A percentile compares a stretch with the other conserved stretches of the same genome.
These are phyloP conservation scores for Pterula multifida DNA, from an alignment of 1,284 basidiomycete genomes.

Conservation along the genomic window DNA sequence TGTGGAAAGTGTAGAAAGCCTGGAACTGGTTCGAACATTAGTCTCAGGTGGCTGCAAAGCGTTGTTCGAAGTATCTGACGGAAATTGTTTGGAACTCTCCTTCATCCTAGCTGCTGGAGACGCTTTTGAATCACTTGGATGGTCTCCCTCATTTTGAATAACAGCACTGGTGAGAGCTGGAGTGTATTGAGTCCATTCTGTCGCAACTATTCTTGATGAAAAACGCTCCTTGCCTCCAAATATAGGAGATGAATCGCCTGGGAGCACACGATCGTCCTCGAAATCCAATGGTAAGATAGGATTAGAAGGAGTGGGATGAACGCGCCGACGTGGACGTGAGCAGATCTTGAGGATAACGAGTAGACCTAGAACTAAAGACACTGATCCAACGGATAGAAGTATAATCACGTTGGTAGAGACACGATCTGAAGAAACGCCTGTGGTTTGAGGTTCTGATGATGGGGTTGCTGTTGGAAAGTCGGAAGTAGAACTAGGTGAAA, in stretches of 20 bases:
- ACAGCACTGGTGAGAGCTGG: conserved; percentile 12
- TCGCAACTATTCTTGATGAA: conserved; percentile 32
- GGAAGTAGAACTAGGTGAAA: conserved; percentile 7
- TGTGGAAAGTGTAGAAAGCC: conserved; percentile 38
- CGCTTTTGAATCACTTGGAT: background rate
- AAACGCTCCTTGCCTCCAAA: conserved; percentile 62
- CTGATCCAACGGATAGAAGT: conserved; percentile 44
- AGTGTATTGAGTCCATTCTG: conserved; percentile 47
- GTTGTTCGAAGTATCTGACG: background rate
- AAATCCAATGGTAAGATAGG: conserved; percentile 50
- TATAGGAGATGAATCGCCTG: conserved; percentile 50
- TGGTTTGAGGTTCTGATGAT: conserved; percentile 5
- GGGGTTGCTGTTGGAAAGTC: conserved; percentile 10
- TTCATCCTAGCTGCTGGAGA: background rate
- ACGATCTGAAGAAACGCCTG: conserved; percentile 11
- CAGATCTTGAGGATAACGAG: conserved; percentile 36
- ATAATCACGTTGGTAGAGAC: conserved; percentile 31
- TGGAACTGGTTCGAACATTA: conserved; percentile 25
- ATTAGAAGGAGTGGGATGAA: conserved; percentile 51
- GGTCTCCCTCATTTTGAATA: background rate
- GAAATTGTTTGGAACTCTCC: background rate
- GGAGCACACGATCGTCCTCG: conserved; percentile 25
- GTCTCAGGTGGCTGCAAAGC: conserved; percentile 15
- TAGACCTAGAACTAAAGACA: conserved; percentile 41
- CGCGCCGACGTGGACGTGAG: conserved; percentile 33